Percentiles rank a stretch among this genome's conserved stretches.
These are phyloP conservation scores for Kwoniella shandongensis DNA, from an alignment of 768 basidiomycete species.

Conservation along the genomic window DNA sequence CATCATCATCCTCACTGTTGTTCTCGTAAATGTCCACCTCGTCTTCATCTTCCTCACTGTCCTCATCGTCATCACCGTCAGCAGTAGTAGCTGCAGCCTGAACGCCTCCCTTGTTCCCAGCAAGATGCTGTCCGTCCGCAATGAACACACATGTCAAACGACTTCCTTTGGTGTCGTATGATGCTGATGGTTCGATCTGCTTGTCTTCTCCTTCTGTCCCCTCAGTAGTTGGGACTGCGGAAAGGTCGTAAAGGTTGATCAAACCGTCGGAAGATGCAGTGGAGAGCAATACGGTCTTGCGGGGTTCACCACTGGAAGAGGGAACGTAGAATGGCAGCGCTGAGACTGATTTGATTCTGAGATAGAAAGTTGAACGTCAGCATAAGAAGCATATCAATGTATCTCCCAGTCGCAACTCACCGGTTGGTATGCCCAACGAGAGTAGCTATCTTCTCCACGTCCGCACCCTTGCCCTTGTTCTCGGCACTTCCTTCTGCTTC, in stretches of 20 bases:
- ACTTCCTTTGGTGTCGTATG: constrained; percentile 81
- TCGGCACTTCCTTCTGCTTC: constrained; percentile 29
- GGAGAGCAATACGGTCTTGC: constrained; percentile 62
- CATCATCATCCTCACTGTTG: constrained; percentile 22
- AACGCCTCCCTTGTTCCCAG: constrained; percentile 62
- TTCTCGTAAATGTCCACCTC: constrained; percentile 27
- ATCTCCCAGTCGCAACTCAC: constrained; percentile 57
- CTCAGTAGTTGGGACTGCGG: constrained; percentile 12
- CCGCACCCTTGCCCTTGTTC: constrained; percentile 17
- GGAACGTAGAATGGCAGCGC: constrained; percentile 22
- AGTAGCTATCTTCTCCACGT: constrained; percentile 55
- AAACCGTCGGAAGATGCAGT: constrained; percentile 89
- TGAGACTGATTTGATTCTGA: constrained; percentile 50
- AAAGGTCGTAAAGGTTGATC: constrained; percentile 53
- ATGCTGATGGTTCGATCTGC: constrained; percentile 61
- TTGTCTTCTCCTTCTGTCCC: background rate
- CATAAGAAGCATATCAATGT: background rate
- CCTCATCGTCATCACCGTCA: constrained; percentile 54
- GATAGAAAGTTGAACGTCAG: constrained; percentile 4
- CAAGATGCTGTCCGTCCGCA: constrained; percentile 43
- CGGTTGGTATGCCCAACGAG: constrained; percentile 85
- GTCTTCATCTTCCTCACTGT: constrained; percentile 34
- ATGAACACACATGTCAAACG: constrained; percentile 68
- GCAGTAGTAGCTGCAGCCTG: constrained; percentile 38
- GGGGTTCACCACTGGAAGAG: constrained; percentile 22